These are phyloP conservation scores for Chaetothyriales sp. DNA, from an alignment of 2,329 filamentous ascomycete species.

Conservation along the genomic window DNA sequence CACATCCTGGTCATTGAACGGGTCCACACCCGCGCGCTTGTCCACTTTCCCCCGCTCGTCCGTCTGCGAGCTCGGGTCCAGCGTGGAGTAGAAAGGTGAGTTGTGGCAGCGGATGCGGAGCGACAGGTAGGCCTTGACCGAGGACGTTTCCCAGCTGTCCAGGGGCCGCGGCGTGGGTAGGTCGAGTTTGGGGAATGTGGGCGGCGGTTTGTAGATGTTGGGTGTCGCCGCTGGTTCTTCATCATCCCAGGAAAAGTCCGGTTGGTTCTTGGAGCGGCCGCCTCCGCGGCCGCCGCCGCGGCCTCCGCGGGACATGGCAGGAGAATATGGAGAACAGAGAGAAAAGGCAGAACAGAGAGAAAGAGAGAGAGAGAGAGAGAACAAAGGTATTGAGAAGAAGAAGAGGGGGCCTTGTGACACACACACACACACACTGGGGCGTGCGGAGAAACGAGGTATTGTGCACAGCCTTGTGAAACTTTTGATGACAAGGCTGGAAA, in stretches of 20 bases:
- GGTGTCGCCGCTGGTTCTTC: conserved; percentile 28
- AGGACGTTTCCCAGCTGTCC: conserved; percentile 26
- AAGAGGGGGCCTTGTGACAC: no score
- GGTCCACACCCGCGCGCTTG: conserved; percentile 39
- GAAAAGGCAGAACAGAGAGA: no score
- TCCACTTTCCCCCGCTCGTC: conserved; percentile 28
- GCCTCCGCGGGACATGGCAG: conserved; percentile 19
- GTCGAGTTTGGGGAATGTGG: conserved; percentile 13
- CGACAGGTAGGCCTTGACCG: conserved; percentile 35
- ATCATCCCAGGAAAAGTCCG: conserved; percentile 28
- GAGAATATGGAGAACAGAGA: no score
- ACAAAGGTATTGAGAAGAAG: no score
- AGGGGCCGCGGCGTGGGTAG: conserved; percentile 9
- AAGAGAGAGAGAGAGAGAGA: no score
- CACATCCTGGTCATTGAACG: conserved; percentile 46
- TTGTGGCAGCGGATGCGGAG: conserved; percentile 43
- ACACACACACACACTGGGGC: no score
- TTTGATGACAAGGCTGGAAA: no score
- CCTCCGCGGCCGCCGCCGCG: conserved; percentile 21
- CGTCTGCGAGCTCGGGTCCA: conserved; percentile 26
- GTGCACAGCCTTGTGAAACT: no score
- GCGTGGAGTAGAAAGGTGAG: conserved; percentile 43
- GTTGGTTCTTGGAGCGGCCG: conserved; percentile 21
- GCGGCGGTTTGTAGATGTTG: conserved; percentile 9
- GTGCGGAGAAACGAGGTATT: no score